These are phyloP conservation scores for Sanghuangporus weigelae DNA, from an alignment of 1,284 basidiomycete genomes.

Conservation along the genomic window DNA sequence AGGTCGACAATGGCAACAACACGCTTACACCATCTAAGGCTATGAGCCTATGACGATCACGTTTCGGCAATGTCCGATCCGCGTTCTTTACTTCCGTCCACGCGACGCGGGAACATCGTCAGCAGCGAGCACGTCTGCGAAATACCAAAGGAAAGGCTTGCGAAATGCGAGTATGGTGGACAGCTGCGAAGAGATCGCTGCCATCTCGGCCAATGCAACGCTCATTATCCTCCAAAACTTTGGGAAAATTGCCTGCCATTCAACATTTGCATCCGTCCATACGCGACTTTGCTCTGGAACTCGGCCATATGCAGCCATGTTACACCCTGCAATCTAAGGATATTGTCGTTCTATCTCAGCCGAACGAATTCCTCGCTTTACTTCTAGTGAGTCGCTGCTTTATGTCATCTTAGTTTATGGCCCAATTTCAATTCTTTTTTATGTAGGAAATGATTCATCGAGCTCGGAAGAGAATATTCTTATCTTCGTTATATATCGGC, in stretches of 20 bases:
- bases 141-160: not conserved
- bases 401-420: not conserved
- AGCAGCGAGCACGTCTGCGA: not conserved
- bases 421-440: not conserved
- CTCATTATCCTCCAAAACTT: constrained; percentile 5
- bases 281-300: constrained; percentile 12
- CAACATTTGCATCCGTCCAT: constrained; percentile 11
- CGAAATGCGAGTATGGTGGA: constrained; percentile 7
- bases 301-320: constrained; percentile 18
- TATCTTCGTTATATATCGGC: constrained; percentile 84
- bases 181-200: constrained; percentile 4
- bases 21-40: not conserved
- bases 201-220: constrained; percentile 14
- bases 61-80: not conserved
- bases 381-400: constrained; percentile 16
- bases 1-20: not conserved
- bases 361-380: constrained; percentile 11
- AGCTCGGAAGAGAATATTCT: constrained; percentile 74
- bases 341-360: constrained; percentile 15
- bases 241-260: constrained; percentile 8
- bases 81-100: not conserved
- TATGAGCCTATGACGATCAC: constrained; percentile 6
- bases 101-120: not conserved
- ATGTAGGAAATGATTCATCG: constrained; percentile 65
- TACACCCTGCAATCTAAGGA: constrained; percentile 17